These are phyloP conservation scores for Pyrus betulifolia DNA, from an alignment of 306 rosid genomes.

Conservation along the genomic window DNA sequence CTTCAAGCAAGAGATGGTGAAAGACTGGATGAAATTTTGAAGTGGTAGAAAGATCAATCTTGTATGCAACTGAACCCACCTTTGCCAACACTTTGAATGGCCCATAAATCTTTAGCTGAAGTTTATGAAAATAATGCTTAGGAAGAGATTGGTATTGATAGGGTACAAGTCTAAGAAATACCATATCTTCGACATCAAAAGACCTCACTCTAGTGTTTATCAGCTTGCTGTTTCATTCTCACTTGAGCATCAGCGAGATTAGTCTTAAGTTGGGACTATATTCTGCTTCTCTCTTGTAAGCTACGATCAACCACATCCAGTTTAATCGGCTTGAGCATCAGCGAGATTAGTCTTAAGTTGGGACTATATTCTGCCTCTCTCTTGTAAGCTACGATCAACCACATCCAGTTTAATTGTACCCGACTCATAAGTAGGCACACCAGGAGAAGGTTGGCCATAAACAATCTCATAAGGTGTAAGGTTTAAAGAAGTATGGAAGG, in stretches of 20 bases:
- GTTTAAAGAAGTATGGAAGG: not conserved
- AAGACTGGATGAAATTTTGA: too few relatives aligned
- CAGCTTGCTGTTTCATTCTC: not conserved
- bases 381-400: not conserved
- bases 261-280: not conserved
- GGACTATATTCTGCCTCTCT: too few relatives aligned
- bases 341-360: not conserved
- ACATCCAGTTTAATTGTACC: not conserved
- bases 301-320: rapidly evolving
- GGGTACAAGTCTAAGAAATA: not conserved
- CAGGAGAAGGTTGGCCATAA: not conserved
- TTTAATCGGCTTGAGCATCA: not conserved
- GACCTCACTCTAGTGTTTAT: not conserved
- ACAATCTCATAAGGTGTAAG: not conserved
- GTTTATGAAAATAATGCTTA: not conserved
- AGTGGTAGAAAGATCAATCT: too few relatives aligned
- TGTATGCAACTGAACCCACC: too few relatives aligned
- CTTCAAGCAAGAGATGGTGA: too few relatives aligned
- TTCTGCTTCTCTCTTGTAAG: too few relatives aligned
- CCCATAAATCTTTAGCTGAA: not conserved
- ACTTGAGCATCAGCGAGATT: not conserved
- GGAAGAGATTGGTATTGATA: not conserved
- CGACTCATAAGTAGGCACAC: not conserved
- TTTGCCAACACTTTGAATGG: not conserved
- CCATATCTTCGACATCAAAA: not conserved